Conservation (phyloP, 805 yeast genomes). For the Lipomyces spencermartinsiae region DNA sequence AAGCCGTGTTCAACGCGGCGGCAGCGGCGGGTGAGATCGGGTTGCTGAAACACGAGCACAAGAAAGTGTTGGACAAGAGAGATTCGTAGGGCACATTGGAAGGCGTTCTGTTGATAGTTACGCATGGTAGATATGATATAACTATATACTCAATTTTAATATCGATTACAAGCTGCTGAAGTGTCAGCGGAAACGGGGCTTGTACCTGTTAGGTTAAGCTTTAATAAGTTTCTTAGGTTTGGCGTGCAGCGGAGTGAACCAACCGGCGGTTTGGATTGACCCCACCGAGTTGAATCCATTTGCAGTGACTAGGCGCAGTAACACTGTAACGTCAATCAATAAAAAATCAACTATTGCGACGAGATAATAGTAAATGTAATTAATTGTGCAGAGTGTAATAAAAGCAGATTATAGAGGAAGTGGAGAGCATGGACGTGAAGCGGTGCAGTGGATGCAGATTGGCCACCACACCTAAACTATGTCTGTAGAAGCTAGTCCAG, state of each 20-base stretch:
- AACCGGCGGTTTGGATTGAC: neutral
- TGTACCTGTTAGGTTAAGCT: constrained; percentile 1
- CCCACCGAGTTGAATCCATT: neutral
- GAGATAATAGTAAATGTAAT: neutral
- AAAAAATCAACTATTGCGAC: too few relatives aligned
- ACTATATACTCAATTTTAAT: too few relatives aligned
- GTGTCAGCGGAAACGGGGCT: neutral
- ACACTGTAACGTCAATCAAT: neutral
- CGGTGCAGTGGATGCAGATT: neutral
- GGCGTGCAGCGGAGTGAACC: too few relatives aligned
- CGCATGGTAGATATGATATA: neutral
- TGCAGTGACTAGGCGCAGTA: too few relatives aligned
- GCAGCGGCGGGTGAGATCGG: constrained; percentile 18
- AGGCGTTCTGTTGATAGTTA: neutral
- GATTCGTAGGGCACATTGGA: neutral
- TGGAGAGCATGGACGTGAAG: neutral
- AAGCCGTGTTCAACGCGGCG: constrained; percentile 20
- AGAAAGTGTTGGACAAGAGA: neutral
- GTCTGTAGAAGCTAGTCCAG: neutral
- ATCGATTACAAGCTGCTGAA: neutral
- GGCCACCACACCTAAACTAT: neutral
- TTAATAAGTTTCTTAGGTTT: neutral
- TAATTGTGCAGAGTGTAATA: neutral
- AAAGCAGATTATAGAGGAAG: neutral
- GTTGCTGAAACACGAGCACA: constrained; percentile 7